A percentile compares a stretch with the other conserved stretches of the same genome.
Evolutionary conservation across 2,329 filamentous ascomycete species (phyloP).

Genomic region (Cladophialophora psammophila): DNA sequence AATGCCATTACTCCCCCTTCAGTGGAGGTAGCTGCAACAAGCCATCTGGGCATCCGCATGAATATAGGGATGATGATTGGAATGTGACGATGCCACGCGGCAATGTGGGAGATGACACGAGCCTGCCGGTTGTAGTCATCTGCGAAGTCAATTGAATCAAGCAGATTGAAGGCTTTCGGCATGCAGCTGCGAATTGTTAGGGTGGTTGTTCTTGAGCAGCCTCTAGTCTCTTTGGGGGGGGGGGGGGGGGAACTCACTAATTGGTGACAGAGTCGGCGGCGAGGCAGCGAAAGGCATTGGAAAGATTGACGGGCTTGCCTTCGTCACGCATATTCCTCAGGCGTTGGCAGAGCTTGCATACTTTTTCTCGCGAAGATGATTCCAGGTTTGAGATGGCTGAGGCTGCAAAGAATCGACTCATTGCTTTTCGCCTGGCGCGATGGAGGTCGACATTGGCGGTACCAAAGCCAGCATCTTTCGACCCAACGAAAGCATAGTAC

Average conservation of each 20-base stretch:
- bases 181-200: conserved; percentile 26
- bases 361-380: conserved; percentile 31
- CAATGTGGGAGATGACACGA: conserved; percentile 35
- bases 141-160: conserved; percentile 38
- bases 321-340: conserved; percentile 31
- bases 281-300: conserved; percentile 38
- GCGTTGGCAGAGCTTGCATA: conserved; percentile 35
- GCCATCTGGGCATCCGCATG: conserved; percentile 37
- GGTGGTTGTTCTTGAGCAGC: background rate
- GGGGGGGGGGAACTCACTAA: conserved; percentile 25
- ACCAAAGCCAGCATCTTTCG: conserved; percentile 45
- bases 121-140: conserved; percentile 37
- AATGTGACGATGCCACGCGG: conserved; percentile 38
- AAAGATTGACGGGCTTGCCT: conserved; percentile 36
- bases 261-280: conserved; percentile 39
- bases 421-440: conserved; percentile 44
- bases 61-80: conserved; percentile 38
- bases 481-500: conserved; percentile 39
- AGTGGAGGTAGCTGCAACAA: conserved; percentile 33
- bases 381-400: conserved; percentile 34
- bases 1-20: conserved; percentile 34
- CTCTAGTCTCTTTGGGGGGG: background rate
- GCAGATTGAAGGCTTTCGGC: conserved; percentile 35
- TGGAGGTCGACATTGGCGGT: conserved; percentile 45
- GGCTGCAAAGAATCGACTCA: conserved; percentile 49